These are phyloP conservation scores for Lachnellula arida DNA, from an alignment of 2,329 filamentous ascomycete species.

Conservation along the genomic window DNA sequence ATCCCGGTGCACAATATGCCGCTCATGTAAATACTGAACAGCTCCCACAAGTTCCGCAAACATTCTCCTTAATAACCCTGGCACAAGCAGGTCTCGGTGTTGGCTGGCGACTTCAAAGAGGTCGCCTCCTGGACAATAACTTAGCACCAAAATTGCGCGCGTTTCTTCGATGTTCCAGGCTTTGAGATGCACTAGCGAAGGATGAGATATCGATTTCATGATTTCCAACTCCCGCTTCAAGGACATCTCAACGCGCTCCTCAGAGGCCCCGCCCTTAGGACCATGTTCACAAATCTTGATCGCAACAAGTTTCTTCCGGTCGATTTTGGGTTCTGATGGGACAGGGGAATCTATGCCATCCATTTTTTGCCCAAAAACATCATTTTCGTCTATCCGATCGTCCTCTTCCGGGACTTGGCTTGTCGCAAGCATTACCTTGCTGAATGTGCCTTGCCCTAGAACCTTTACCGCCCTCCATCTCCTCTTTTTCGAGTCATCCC, in stretches of 20 bases:
- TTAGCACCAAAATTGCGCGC: conserved; percentile 78
- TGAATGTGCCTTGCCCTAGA: conserved; percentile 92
- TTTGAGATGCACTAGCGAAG: conserved; percentile 84
- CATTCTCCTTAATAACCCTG: conserved; percentile 71
- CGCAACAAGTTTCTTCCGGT: conserved; percentile 80
- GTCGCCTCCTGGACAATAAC: conserved; percentile 91
- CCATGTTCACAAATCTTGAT: conserved; percentile 96
- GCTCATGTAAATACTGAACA: conserved; percentile 76
- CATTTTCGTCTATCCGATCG: conserved; percentile 35
- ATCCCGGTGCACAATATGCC: conserved; percentile 89
- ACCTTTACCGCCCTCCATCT: conserved; percentile 75
- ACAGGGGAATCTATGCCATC: conserved; percentile 30
- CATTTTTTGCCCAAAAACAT: conserved; percentile 26
- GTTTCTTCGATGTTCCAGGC: conserved; percentile 84
- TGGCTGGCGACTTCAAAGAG: conserved; percentile 86
- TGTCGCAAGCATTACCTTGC: conserved; percentile 86
- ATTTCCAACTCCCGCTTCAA: conserved; percentile 94
- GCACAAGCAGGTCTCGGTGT: conserved; percentile 62
- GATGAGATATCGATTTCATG: conserved; percentile 81
- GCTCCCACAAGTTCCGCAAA: conserved; percentile 87
- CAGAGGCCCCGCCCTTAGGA: conserved; percentile 86
- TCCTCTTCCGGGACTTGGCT: conserved; percentile 58
- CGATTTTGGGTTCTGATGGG: conserved; percentile 37
- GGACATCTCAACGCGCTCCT: conserved; percentile 88
- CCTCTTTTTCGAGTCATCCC: conserved; percentile 64